Evolutionary conservation across 2,329 filamentous ascomycete species (phyloP).

Genomic region (Canariomyces notabilis): DNA sequence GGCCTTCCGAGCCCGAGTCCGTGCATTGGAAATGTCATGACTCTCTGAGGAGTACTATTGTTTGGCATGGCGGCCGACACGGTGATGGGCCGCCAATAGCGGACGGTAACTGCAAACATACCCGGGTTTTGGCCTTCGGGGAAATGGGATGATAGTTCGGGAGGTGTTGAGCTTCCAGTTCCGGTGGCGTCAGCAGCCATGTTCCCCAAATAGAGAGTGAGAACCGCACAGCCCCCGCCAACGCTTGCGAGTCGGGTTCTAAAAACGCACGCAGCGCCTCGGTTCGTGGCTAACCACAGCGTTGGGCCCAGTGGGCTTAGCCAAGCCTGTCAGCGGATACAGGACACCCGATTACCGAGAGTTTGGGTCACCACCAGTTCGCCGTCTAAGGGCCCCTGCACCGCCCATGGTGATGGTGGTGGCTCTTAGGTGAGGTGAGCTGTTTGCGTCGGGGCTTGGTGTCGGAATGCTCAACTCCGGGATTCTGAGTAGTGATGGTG

Average conservation of each 20-base stretch:
- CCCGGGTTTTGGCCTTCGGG: too few relatives aligned
- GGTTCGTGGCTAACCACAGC: not conserved
- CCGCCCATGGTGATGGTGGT: not conserved
- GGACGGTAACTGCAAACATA: too few relatives aligned
- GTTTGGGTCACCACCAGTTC: not conserved
- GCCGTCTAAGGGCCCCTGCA: not conserved
- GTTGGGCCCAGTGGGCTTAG: not conserved
- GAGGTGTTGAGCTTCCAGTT: too few relatives aligned
- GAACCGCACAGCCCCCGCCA: not conserved
- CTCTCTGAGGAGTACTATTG: too few relatives aligned
- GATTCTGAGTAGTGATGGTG: not conserved
- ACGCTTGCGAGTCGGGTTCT: not conserved
- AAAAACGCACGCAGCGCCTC: not conserved
- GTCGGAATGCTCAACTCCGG: not conserved
- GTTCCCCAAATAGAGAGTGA: not conserved
- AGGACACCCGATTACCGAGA: not conserved
- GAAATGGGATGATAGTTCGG: too few relatives aligned
- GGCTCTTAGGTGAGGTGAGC: not conserved
- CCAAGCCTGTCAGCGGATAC: not conserved
- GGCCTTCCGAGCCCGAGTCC: too few relatives aligned
- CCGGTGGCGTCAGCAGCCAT: too few relatives aligned
- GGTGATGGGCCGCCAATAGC: too few relatives aligned
- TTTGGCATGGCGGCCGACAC: too few relatives aligned
- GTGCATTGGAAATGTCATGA: too few relatives aligned
- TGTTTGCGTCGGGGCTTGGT: not conserved